Base-by-base conservation (phyloP, 495 filamentous ascomycete genomes). In the Neurospora sp. region DNA sequence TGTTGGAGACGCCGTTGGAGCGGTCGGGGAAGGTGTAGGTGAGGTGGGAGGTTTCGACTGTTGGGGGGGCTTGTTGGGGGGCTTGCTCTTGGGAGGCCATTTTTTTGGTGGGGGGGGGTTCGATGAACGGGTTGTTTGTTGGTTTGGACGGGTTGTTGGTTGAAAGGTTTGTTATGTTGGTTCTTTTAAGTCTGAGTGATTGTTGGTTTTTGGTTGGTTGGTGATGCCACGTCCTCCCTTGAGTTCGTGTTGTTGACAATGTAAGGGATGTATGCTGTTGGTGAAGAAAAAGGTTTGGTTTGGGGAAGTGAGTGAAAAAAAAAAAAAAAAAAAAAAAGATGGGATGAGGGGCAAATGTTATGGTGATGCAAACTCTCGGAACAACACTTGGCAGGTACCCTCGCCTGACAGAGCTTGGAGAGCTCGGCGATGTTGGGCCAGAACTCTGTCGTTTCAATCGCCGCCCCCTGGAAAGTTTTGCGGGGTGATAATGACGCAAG, bases 11-110 rank as follows among this genome's bases (percentile, higher is more conserved):
- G 71, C 94, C 96, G 9, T 85, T 85, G 20, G 89, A 88, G 77
- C 89, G 88, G 85, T 97, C 92, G 20, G 91, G 91, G 85, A 98
- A 98, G 73, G 88, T 89, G 87, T 97, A 99, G 75, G 89, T 94
- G 69, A 99, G 90, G 83, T 89, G 81, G 27, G 84, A 86, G 74
- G 95, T 91, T 71, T 86, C 76, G 81, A 99, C 77, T 3, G 82
- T 77, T 4, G 84, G 83, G 3, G 81, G 78, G 20, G 65, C 27
- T 31, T 16, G 27, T 20, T 22, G 16, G 6, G 81, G 78, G 38
- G 71, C 44, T n/a, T 8, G n/a, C 9, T 48, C 14, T 59, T 59
- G 48, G 45, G 45, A 53, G 9, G 48, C 20, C 48, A 59, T 59
- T 22, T 59, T 53, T 48, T 53, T 53, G 9, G 45, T 22, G 9